Base-by-base conservation (phyloP, 1,284 basidiomycete genomes). In the Pseudozyma hubeiensis region DNA sequence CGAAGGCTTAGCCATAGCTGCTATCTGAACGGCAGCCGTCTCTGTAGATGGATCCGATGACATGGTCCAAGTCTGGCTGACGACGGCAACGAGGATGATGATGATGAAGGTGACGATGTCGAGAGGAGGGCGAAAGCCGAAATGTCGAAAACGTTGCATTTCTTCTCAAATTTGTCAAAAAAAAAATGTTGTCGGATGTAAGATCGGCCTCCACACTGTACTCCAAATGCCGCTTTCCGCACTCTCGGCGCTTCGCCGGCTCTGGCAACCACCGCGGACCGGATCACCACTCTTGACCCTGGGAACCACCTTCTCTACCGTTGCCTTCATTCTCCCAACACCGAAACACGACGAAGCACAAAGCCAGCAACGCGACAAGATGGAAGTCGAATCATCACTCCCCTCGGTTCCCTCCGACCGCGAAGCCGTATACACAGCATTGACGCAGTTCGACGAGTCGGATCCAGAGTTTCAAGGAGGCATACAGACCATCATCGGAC, bases 401-500 rank as follows among this genome's bases (percentile, higher is more conserved):
- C 71, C 71, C 11, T 46, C 71, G 5, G 52, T 74, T 13, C 17
- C 57, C 4, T 71, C 67, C 44, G 64, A 75, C 41, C 54, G 53
- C 33, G 60, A 71, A 14, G 67, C 72, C 8, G 44, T 75, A 14
- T 75, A 70, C 44, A 66, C 57, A 1, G 56, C 64, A 16, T 41
- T 75, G 30, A 60, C 59, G 10, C 46, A 53, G 7, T 71, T 66
- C 54, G 60, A 70, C 55, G 60, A 58, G 43, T 31, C 58, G 7
- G 64, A 75, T 19, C 44, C 58, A 2, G 72, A 75, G 17, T 75
- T 75, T 19, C 67, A 75, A 57, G 72, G 61, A 5, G 79, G 79
- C 3, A 74, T 78, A 30, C 62, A 66, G 24, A 66, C 73, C 31
- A 81, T 81, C 44, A 30, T 75, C 7, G 64, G 54, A 3, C 71